Conservation (phyloP, 208 protist species). For the Plasmodiophora brassicae region DNA sequence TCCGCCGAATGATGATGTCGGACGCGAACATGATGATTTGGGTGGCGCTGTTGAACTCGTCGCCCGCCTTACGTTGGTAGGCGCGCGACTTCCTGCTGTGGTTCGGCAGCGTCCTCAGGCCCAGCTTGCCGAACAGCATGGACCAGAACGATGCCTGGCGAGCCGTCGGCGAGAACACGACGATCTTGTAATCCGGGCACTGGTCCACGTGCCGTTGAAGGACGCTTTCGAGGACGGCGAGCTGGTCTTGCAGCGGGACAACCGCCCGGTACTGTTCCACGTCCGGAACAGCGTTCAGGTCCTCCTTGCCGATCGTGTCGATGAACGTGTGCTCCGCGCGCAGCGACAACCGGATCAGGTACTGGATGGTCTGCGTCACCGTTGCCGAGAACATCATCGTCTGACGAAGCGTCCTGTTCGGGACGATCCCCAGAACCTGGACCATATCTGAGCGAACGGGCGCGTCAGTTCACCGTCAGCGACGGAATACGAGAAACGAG, state of each 20-base stretch:
- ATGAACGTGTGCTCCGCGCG: not conserved
- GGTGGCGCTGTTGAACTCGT: conserved; percentile 52
- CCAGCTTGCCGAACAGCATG: conserved; percentile 40
- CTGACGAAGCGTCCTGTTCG: not conserved
- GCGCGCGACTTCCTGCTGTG: conserved; percentile 60
- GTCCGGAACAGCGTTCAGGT: not conserved
- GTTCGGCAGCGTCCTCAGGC: conserved; percentile 49
- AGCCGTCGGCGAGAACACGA: conserved; percentile 60
- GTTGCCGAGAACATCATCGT: conserved; percentile 28
- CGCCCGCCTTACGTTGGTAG: conserved; percentile 50
- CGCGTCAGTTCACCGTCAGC: too few relatives aligned
- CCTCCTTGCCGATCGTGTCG: not conserved
- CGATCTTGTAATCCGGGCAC: conserved; percentile 28
- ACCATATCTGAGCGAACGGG: too few relatives aligned
- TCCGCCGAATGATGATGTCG: conserved; percentile 61
- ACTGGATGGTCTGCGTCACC: not conserved
- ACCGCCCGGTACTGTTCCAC: not conserved
- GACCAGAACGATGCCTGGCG: conserved; percentile 41
- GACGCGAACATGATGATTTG: conserved; percentile 59
- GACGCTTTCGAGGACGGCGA: not conserved
- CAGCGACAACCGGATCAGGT: not conserved
- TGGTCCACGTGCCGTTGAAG: not conserved
- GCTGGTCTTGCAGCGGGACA: not conserved
- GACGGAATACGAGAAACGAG: too few relatives aligned
- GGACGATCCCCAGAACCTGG: not conserved